Evolutionary conservation across 2,329 filamentous ascomycete genomes (phyloP).

Genomic region (Aspergillus sp.): DNA sequence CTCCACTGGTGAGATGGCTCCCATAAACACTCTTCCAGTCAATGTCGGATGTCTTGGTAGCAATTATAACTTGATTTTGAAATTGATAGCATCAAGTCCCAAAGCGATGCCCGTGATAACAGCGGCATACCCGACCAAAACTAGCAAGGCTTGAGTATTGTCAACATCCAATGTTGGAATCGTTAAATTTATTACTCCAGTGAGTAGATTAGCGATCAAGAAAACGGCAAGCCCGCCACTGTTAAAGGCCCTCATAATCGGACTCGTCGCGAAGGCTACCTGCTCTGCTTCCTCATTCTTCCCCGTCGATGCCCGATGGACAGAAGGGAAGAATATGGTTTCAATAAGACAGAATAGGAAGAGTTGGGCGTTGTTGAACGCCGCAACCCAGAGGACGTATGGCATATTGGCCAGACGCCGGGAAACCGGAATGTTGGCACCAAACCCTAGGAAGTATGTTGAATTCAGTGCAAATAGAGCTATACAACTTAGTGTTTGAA

Average conservation of each 20-base stretch:
- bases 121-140: conserved; percentile 72
- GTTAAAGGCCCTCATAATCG: conserved; percentile 80
- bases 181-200: conserved; percentile 84
- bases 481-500: conserved; percentile 68
- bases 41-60: too few relatives aligned
- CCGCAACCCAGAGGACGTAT: conserved; percentile 89
- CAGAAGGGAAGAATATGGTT: conserved; percentile 71
- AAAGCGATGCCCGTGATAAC: conserved; percentile 65
- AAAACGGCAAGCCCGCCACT: conserved; percentile 85
- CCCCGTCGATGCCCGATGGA: conserved; percentile 59
- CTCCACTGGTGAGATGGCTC: too few relatives aligned
- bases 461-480: conserved; percentile 69
- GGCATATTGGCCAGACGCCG: conserved; percentile 89
- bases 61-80: conserved; percentile 32
- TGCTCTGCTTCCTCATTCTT: conserved; percentile 62
- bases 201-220: conserved; percentile 82
- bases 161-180: conserved; percentile 75
- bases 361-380: conserved; percentile 85
- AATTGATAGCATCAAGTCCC: conserved; percentile 32
- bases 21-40: too few relatives aligned
- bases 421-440: conserved; percentile 68
- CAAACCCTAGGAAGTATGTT: conserved; percentile 67
- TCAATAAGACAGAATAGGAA: conserved; percentile 77
- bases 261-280: conserved; percentile 71
- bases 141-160: conserved; percentile 65